Base-by-base conservation (phyloP, 441 rosid genomes). In the Omphalea diandra region DNA sequence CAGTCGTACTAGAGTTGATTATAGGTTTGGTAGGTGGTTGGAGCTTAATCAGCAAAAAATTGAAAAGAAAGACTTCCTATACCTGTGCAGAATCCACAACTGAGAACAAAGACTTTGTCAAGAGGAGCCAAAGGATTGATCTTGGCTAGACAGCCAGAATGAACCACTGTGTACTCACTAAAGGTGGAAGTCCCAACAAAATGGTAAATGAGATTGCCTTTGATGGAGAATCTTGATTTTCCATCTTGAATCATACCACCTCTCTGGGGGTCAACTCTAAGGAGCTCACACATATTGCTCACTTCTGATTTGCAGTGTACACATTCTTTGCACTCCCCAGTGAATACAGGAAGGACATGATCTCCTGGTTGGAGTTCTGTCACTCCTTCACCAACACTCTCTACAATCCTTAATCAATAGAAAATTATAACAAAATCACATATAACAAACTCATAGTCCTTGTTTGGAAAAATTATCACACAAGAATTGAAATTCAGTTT, bases 1-100 rank as follows among this genome's bases (percentile, higher is more conserved):
- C n/a, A n/a, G n/a, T n/a, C n/a, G n/a, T n/a, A n/a, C n/a, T n/a
- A n/a, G n/a, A n/a, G n/a, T n/a, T n/a, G n/a, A n/a, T n/a, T n/a
- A n/a, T n/a, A n/a, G n/a, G n/a, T n/a, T n/a, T n/a, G n/a, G n/a
- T n/a, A n/a, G n/a, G n/a, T n/a, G 41, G 41, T 36, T 3, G 41
- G 10, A 7, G 41, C 41, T 10, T 36, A 3, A 41, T 12, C 12
- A 41, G 12, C 31, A n/a, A n/a, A n/a, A n/a, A 58, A 7, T 61
- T 29, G n/a, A 15, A 11, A 20, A 32, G 22, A 41, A 12, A 41
- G n/a, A 17, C 0, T 49, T 49, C 11, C 8, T 27, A 5, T 31
- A 86, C 88, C 90, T 65, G 88, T 86, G 15, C 84, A 85, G 49
- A 85, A 80, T 69, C 89, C 89, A 35, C 91, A 87, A 50, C 87